phyloP scores from a whole-genome alignment of 345 rosid species.

The Eucalyptus caleyi region DNA sequence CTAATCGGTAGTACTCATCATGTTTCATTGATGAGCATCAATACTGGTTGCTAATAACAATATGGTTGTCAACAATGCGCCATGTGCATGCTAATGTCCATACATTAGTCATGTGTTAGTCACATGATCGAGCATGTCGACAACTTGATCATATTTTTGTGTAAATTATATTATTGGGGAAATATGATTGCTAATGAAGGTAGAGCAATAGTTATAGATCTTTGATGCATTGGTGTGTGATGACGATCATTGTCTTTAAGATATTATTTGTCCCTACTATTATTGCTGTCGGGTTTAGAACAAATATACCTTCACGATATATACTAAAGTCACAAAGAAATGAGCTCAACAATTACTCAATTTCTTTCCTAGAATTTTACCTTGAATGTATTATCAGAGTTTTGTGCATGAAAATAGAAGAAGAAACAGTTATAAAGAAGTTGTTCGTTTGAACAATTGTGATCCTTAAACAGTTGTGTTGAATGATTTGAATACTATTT shows the following conservation, averaged over 20 bases:
- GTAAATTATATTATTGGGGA: neutral
- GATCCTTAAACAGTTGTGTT: neutral
- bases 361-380: neutral
- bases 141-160: no score
- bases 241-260: neutral
- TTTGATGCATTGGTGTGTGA: neutral
- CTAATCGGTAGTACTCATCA: no score
- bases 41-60: no score
- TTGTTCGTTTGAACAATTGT: neutral
- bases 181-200: neutral
- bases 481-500: neutral
- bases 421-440: neutral
- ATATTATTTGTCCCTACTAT: neutral
- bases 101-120: no score
- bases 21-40: no score
- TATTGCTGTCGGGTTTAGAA: fast-evolving
- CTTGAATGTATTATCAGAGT: neutral
- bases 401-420: neutral
- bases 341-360: neutral
- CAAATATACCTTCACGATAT: neutral
- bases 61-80: no score
- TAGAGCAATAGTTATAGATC: neutral
- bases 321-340: neutral
- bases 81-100: no score
- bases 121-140: no score